Evolutionary conservation across 371 early-diverging fungal species (phyloP).

Genomic region (Mucor indicus): DNA sequence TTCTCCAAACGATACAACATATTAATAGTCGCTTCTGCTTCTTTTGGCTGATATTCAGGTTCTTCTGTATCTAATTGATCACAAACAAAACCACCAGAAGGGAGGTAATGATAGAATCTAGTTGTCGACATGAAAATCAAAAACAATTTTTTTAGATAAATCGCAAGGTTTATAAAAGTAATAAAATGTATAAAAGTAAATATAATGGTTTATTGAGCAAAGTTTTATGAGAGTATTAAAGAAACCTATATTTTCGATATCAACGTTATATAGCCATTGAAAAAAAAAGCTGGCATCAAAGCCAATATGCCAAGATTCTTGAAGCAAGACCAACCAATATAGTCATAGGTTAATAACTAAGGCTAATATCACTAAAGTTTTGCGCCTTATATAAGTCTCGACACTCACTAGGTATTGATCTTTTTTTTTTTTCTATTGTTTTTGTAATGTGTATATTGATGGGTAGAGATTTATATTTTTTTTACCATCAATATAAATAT

Average conservation of each 20-base stretch:
- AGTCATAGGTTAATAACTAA: slow-evolving; percentile 12
- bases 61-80: slow-evolving; percentile 6
- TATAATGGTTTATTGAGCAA: slow-evolving; percentile 12
- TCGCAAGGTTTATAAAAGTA: slow-evolving; percentile 11
- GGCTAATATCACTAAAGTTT: slow-evolving; percentile 8
- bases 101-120: slow-evolving; percentile 8
- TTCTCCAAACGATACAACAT: slow-evolving; percentile 8
- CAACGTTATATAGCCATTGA: slow-evolving; percentile 18
- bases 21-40: slow-evolving; percentile 10
- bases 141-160: slow-evolving; percentile 11
- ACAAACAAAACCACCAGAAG: slow-evolving; percentile 14
- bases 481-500: slow-evolving; percentile 11
- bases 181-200: slow-evolving; percentile 14
- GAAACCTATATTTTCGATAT: slow-evolving; percentile 17
- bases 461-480: slow-evolving; percentile 9
- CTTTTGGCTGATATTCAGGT: slow-evolving; percentile 13
- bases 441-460: slow-evolving; percentile 1
- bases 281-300: slow-evolving; percentile 17
- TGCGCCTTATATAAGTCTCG: slow-evolving; percentile 8
- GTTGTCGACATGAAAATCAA: slow-evolving; percentile 10
- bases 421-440: not conserved
- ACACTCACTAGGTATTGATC: slow-evolving; percentile 3
- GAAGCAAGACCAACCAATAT: slow-evolving; percentile 14
- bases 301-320: slow-evolving; percentile 18
- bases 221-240: slow-evolving; percentile 12